Base-by-base conservation (phyloP, 106 monocot species). In the Phalaenopsis aphrodite region DNA sequence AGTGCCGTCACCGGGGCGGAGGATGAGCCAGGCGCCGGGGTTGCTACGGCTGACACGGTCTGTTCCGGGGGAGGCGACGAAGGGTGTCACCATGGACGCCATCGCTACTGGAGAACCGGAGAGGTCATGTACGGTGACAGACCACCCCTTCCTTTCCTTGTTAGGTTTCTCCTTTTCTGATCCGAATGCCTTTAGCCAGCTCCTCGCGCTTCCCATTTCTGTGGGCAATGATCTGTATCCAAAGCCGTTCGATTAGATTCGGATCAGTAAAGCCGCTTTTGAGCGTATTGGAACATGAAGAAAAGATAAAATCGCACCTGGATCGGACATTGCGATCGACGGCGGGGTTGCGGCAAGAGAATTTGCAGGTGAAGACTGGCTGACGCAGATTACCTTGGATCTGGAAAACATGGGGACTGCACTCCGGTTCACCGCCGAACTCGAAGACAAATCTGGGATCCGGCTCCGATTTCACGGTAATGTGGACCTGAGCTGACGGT, bases 341-440 rank as follows among this genome's bases (percentile, higher is more conserved):
- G 80, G 52, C 39, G 69, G 85, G 19, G 64, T 78, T 87, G 2
- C 92, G 86, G 87, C 85, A 89, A 75, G 84, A 80, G 86, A 97
- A 97, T 82, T 92, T 94, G 92, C 94, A 94, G 38, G 94, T 92
- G 88, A 97, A 97, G 47, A 94, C 91, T 17, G 97, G 97, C 87
- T 97, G 97, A 74, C 88, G 78, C 80, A 87, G 81, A 36, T 38
- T 68, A 0, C 93, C 94, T 78, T 88, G 84, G 8, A 97, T 83
- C 82, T 94, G 94, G 82, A 94, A 85, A 15, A 97, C 94, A 84
- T 92, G 97, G 46, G 97, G 97, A 74, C 97, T 94, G 81, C 94
- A 92, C 86, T 92, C 92, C 21, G 94, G 94, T 82, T 97, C 90
- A 17, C 89, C 92, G 45, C 85, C 94, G 79, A 97, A 97, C 86